Percentiles rank a stretch among this genome's conserved stretches.
Conservation (phyloP, 345 rosid genomes). For the Brassica cretica region DNA sequence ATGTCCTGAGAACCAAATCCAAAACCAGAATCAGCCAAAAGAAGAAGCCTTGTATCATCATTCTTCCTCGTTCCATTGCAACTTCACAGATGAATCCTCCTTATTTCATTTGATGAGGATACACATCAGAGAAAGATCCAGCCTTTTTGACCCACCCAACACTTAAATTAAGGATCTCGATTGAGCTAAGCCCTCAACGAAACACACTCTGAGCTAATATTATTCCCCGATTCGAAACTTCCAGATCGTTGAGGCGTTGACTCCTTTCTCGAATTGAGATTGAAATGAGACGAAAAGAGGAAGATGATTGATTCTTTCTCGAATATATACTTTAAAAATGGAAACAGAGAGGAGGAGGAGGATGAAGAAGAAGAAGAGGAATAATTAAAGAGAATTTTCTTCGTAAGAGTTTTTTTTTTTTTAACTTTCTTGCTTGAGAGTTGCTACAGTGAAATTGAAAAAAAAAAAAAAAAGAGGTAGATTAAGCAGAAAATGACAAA, state of each 20-base stretch:
- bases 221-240: background rate
- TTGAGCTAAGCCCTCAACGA: background rate
- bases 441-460: conserved; percentile 30
- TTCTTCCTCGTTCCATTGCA: conserved; percentile 39
- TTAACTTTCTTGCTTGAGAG: background rate
- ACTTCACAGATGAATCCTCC: conserved; percentile 4
- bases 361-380: background rate
- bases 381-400: background rate
- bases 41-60: conserved; percentile 45
- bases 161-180: conserved; percentile 4
- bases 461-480: background rate
- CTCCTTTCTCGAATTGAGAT: background rate
- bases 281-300: conserved; percentile 10
- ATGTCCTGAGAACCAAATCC: conserved; percentile 47
- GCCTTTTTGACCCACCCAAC: background rate
- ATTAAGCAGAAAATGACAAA: conserved; percentile 30
- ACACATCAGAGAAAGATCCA: conserved; percentile 29
- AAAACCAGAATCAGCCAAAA: conserved; percentile 50
- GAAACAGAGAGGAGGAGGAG: conserved; percentile 19
- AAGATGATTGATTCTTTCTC: conserved; percentile 11
- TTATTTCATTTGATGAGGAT: background rate
- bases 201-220: background rate
- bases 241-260: conserved; percentile 39
- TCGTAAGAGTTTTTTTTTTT: background rate
- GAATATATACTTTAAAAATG: background rate